Evolutionary conservation across 2,329 filamentous ascomycete genomes (phyloP).

Genomic region (Coleophoma crateriformis): DNA sequence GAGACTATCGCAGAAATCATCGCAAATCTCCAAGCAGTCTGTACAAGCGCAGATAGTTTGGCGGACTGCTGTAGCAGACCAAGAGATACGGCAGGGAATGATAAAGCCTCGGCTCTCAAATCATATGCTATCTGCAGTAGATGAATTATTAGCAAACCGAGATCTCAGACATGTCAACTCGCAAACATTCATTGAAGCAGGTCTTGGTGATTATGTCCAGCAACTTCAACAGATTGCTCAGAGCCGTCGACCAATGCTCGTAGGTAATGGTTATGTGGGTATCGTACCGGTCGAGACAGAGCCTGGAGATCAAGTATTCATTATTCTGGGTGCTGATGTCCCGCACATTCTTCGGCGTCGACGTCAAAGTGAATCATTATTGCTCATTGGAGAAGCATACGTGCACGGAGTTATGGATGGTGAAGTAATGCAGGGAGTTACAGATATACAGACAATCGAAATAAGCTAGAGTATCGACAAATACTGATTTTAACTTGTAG

Average conservation of each 20-base stretch:
- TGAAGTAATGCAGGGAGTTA: conserved; percentile 4
- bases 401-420: conserved; percentile 13
- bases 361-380: not conserved
- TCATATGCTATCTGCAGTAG: not conserved
- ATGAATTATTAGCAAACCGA: conserved; percentile 2
- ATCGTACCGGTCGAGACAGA: conserved; percentile 8
- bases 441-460: conserved; percentile 2
- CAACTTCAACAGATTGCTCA: conserved; percentile 3
- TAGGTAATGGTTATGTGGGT: conserved; percentile 1
- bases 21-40: too few species aligned
- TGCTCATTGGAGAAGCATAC: conserved; percentile 10
- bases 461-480: conserved; percentile 1
- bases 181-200: conserved; percentile 3
- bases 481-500: too few species aligned
- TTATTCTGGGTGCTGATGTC: conserved; percentile 5
- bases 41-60: too few species aligned
- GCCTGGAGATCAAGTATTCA: conserved; percentile 5
- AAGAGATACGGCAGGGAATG: too few species aligned
- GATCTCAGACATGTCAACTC: conserved; percentile 2
- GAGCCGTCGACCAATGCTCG: conserved; percentile 5
- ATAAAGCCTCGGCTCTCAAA: too few species aligned
- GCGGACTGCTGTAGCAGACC: too few species aligned
- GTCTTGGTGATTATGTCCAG: conserved; percentile 6
- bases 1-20: too few species aligned
- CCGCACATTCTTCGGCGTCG: conserved; percentile 7